Percentiles rank a stretch among this genome's conserved stretches.
Conservation (phyloP, 2,329 filamentous ascomycete species). For the Colletotrichum tanaceti region DNA sequence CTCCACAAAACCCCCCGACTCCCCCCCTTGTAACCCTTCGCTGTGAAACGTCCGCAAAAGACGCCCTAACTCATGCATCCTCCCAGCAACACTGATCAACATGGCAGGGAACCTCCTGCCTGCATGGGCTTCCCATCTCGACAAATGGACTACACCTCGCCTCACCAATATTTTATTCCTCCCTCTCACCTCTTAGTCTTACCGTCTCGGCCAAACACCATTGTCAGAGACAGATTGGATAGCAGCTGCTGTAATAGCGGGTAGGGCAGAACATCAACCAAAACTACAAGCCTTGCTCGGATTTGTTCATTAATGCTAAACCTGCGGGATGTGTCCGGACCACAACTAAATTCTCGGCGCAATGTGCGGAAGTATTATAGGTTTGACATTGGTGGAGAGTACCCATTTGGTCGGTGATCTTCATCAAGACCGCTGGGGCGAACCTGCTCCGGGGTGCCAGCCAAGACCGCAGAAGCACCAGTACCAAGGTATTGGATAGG, state of each 20-base stretch:
- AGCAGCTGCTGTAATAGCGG: background rate
- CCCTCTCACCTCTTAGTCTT: background rate
- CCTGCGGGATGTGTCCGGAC: background rate
- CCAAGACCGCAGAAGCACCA: conserved; percentile 17
- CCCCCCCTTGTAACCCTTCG: background rate
- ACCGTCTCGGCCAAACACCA: background rate
- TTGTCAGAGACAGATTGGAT: background rate
- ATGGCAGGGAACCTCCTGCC: background rate
- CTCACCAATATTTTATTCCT: background rate
- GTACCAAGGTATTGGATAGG: background rate
- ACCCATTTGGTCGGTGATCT: conserved; percentile 26
- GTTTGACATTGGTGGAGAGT: conserved; percentile 27
- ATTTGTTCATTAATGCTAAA: background rate
- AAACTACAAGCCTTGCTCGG: background rate
- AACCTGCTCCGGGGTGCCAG: background rate
- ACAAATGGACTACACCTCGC: background rate
- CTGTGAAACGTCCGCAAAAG: background rate
- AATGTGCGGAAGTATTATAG: conserved; percentile 10
- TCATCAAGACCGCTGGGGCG: conserved; percentile 10
- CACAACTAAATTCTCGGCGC: background rate
- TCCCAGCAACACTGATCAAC: background rate
- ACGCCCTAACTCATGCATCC: background rate
- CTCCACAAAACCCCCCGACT: background rate
- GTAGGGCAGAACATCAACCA: background rate
- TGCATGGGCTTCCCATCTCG: background rate